Evolutionary conservation across 148 eudicot genomes (phyloP), one percentile per base, ranked within the genome.

Genomic region (Chenopodium quinoa): DNA sequence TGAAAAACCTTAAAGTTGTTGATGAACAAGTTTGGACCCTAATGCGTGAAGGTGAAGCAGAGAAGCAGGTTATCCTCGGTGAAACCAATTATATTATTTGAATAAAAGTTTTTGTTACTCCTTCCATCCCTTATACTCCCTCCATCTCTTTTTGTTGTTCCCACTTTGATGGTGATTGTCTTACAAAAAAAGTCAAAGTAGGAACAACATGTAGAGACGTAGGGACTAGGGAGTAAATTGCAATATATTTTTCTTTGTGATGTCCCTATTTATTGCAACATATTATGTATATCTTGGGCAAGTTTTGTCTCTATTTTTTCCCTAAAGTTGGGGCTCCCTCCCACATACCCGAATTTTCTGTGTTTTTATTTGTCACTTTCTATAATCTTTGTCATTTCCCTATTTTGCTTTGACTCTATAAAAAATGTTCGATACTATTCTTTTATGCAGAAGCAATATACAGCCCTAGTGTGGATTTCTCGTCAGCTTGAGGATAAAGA

Each of bases 41-140:
- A 32, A 96, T 96, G 99, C 98, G 97, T 85, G 99, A 96, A 90
- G 99, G 99, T 87, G 99, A 96, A 88, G 88, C 99, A 75, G 99
- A 96, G 83, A 96, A 96, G 88, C 98, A 96, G 97, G 99, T 93
- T 72, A 67, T 29, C 47, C 7, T 79, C 52, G 37, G 69, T 64
- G 29, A 19, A 37, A 10, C 14, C 56, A n/a, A 9, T 58, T 6
- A 27, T 56, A 56, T 70, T 81, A n/a, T 80, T 40, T 40, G 6
- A 40, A 40, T 0, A 5, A 4, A 40, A 25, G 25, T 56, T 77
- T 40, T 77, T 46, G 62, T 56, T 56, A 56, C 62, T 56, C 62
- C 62, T 13, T 56, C 5, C 22, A 22, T 56, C 62, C 22, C 4
- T 56, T 14, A 56, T 50, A 4, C 44, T 40, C 44, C 44, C 44